phyloP scores from a whole-genome alignment of 2,329 filamentous ascomycete species.

The Akanthomyces muscarius region DNA sequence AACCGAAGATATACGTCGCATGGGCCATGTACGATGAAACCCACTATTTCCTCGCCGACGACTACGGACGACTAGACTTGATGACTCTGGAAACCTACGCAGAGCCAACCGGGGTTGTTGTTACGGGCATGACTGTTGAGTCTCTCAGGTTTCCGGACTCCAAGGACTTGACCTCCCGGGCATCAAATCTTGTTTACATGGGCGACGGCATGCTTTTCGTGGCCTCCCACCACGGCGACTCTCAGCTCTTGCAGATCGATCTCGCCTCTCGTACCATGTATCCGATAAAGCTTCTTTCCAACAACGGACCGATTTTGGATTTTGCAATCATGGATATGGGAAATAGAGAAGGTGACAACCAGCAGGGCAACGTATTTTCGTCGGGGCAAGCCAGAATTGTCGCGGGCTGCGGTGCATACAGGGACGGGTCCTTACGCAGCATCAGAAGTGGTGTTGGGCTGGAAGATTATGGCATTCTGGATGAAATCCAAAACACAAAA shows the following conservation, averaged over 20 bases:
- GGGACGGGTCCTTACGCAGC: constrained; percentile 82
- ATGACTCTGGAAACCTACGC: constrained; percentile 71
- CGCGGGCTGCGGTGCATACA: constrained; percentile 84
- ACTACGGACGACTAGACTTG: constrained; percentile 83
- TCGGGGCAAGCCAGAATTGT: constrained; percentile 93
- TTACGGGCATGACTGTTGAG: constrained; percentile 68
- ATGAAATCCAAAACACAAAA: constrained; percentile 70
- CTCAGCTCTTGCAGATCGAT: constrained; percentile 68
- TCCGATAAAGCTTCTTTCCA: constrained; percentile 64
- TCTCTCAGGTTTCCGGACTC: constrained; percentile 29
- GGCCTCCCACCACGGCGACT: constrained; percentile 89
- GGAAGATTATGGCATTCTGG: constrained; percentile 79
- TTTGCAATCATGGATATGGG: constrained; percentile 97
- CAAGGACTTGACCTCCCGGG: constrained; percentile 58
- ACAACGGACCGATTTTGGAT: constrained; percentile 88
- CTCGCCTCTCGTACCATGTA: constrained; percentile 45
- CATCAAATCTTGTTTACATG: constrained; percentile 75
- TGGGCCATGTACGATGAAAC: constrained; percentile 83
- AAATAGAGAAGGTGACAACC: constrained; percentile 71
- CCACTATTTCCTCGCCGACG: constrained; percentile 84
- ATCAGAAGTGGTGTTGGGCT: constrained; percentile 91
- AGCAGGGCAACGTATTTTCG: constrained; percentile 80
- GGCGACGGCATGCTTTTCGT: constrained; percentile 72
- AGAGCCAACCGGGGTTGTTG: constrained; percentile 59
- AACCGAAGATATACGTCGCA: constrained; percentile 82